Conservation (phyloP, 768 basidiomycete genomes). For the Royoungia palumana region DNA sequence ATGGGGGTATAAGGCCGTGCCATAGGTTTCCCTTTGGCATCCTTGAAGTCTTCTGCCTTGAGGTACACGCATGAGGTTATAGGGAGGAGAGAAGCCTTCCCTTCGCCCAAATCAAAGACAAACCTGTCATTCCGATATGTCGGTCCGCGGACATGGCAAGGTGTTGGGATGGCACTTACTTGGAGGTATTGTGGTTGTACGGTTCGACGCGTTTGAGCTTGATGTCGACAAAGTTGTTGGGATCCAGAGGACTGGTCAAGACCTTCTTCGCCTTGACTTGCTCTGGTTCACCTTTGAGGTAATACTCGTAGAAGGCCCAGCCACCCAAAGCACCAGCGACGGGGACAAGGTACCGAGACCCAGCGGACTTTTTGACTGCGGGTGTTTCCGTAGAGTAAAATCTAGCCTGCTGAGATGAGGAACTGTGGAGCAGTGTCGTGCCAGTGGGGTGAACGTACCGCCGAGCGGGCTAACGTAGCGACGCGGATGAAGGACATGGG, state of each 20-base stretch:
- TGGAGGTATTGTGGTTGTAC: slow-evolving; percentile 94
- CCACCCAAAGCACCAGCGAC: slow-evolving; percentile 38
- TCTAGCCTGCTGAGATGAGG: slow-evolving; percentile 32
- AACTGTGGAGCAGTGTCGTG: neutral
- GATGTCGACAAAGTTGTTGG: slow-evolving; percentile 74
- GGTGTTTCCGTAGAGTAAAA: slow-evolving; percentile 46
- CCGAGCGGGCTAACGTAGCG: slow-evolving; percentile 39
- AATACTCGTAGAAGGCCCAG: slow-evolving; percentile 51
- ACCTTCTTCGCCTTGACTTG: slow-evolving; percentile 36
- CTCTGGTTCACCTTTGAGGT: slow-evolving; percentile 31
- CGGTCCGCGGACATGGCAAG: neutral
- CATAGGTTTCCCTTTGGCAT: slow-evolving; percentile 82
- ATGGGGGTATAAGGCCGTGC: slow-evolving; percentile 93
- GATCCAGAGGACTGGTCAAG: slow-evolving; percentile 69
- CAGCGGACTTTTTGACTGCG: slow-evolving; percentile 46
- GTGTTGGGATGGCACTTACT: slow-evolving; percentile 39
- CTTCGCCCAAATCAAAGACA: slow-evolving; percentile 75
- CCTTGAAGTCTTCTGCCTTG: slow-evolving; percentile 67
- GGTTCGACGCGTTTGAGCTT: slow-evolving; percentile 75
- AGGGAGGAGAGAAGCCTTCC: slow-evolving; percentile 73
- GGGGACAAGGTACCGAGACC: slow-evolving; percentile 43
- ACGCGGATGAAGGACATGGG: slow-evolving; percentile 45
- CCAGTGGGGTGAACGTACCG: slow-evolving; percentile 29
- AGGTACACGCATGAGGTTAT: slow-evolving; percentile 77
- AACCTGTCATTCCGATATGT: slow-evolving; percentile 44